A percentile compares a stretch with the other conserved stretches of the same genome.
Evolutionary conservation across 495 filamentous ascomycete species (phyloP).

Genomic region (Penicillium ucsense): DNA sequence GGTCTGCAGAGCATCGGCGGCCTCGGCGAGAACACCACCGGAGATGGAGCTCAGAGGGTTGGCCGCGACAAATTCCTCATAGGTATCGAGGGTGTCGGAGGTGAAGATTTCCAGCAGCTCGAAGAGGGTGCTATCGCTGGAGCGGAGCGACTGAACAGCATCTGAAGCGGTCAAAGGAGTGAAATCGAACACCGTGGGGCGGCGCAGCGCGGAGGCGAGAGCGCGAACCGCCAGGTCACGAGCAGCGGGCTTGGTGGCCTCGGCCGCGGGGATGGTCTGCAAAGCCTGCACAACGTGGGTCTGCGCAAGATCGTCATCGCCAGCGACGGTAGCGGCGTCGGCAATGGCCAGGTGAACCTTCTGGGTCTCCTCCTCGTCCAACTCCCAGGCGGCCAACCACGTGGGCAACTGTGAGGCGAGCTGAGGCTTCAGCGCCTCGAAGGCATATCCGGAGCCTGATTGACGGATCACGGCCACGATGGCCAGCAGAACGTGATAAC

Average conservation of each 20-base stretch:
- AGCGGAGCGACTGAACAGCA: conserved; percentile 73
- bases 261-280: conserved; percentile 68
- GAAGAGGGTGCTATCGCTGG: conserved; percentile 70
- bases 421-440: conserved; percentile 70
- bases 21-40: conserved; percentile 38
- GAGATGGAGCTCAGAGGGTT: conserved; percentile 35
- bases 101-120: conserved; percentile 94
- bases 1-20: conserved; percentile 71
- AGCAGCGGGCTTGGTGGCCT: conserved; percentile 58
- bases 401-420: conserved; percentile 62
- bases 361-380: conserved; percentile 69
- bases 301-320: conserved; percentile 71
- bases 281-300: conserved; percentile 74
- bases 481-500: conserved; percentile 81
- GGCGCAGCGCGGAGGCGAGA: conserved; percentile 68
- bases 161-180: conserved; percentile 82
- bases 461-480: conserved; percentile 71
- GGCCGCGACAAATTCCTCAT: conserved; percentile 70
- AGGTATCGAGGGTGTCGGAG: conserved; percentile 85
- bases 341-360: conserved; percentile 71
- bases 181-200: conserved; percentile 80
- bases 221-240: conserved; percentile 76
- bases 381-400: conserved; percentile 80
- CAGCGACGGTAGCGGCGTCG: conserved; percentile 64
- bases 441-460: conserved; percentile 55